Evolutionary conservation across 164 flowering plant species (phyloP).

Genomic region (Pachysandra terminalis): DNA sequence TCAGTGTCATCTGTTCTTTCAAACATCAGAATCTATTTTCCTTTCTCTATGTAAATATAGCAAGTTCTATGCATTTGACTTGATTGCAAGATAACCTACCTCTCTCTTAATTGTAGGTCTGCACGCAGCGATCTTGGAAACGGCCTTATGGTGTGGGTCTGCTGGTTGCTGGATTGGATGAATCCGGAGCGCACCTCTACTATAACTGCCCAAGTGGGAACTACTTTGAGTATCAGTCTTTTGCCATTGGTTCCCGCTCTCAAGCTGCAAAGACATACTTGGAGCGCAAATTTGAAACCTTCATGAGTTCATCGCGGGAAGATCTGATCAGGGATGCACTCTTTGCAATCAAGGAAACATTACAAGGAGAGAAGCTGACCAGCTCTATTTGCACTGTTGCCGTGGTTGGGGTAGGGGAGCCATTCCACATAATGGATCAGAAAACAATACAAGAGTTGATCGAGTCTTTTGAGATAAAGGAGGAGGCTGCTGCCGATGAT

Average conservation of each 20-base stretch:
- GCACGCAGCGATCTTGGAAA: constrained; percentile 95
- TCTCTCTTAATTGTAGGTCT: constrained; percentile 48
- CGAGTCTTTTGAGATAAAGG: constrained; percentile 67
- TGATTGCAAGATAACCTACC: background rate
- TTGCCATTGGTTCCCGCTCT: constrained; percentile 82
- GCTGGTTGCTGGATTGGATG: constrained; percentile 80
- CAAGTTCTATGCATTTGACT: background rate
- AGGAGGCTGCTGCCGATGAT: constrained; percentile 45
- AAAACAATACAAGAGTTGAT: constrained; percentile 63
- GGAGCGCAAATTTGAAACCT: constrained; percentile 64
- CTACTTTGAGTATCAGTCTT: constrained; percentile 81
- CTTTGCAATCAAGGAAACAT: constrained; percentile 82
- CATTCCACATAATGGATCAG: constrained; percentile 68
- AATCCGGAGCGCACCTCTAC: constrained; percentile 66
- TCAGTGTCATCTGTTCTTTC: too few species aligned
- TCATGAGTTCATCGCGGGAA: constrained; percentile 57
- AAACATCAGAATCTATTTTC: too few species aligned
- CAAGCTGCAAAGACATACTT: constrained; percentile 86
- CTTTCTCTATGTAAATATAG: background rate
- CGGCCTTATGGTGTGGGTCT: constrained; percentile 96
- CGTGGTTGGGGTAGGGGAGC: constrained; percentile 70
- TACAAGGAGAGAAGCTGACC: constrained; percentile 82
- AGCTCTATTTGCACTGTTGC: constrained; percentile 87
- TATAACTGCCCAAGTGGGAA: constrained; percentile 92
- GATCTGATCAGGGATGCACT: constrained; percentile 84